Evolutionary conservation across 2,329 filamentous ascomycete genomes (phyloP).

Genomic region (Venturia pyrina): DNA sequence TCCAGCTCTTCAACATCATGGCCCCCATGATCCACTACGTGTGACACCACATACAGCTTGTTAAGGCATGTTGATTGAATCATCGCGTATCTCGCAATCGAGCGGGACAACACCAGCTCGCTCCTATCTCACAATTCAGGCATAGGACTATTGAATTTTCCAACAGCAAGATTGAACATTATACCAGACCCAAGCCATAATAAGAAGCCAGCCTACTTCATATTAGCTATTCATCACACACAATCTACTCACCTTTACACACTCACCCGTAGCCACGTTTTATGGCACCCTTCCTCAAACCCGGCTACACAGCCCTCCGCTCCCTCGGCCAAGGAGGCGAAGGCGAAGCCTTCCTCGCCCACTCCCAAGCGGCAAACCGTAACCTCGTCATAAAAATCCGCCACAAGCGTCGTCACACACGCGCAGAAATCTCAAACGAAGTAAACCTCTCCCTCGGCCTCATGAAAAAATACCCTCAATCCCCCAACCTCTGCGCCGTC

Average conservation of each 20-base stretch:
- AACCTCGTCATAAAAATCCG: background rate
- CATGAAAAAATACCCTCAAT: background rate
- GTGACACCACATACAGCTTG: background rate
- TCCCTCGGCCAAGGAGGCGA: background rate
- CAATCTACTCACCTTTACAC: background rate
- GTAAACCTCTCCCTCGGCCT: background rate
- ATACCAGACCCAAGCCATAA: background rate
- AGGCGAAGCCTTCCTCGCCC: background rate
- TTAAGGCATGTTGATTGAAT: background rate
- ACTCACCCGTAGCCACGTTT: background rate
- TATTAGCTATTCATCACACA: too few relatives aligned
- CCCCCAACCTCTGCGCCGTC: background rate
- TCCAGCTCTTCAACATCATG: background rate
- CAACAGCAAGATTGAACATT: background rate
- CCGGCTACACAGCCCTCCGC: background rate
- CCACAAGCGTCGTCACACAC: background rate
- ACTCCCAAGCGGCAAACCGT: background rate
- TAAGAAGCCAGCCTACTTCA: too few relatives aligned
- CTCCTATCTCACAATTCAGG: background rate
- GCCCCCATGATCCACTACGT: background rate
- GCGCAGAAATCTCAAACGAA: background rate
- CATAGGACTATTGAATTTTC: background rate
- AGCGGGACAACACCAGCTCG: background rate
- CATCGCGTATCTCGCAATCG: background rate
- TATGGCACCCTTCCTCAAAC: background rate